Base-by-base conservation (phyloP, 2,329 filamentous ascomycete species). In the Neofusicoccum ribis region DNA sequence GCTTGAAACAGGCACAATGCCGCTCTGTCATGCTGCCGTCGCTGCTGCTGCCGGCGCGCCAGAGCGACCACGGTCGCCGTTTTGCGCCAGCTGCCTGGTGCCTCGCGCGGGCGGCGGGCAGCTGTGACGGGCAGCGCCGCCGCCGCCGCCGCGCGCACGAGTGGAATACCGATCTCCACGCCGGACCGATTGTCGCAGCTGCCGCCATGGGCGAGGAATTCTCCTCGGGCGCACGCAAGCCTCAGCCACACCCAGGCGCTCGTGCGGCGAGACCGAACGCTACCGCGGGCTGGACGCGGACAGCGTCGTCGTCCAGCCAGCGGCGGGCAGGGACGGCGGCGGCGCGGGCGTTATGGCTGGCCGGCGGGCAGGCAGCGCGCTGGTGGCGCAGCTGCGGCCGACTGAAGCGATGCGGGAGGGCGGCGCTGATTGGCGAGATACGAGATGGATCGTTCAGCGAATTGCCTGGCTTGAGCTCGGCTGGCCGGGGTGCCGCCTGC, bases 1-100 rank as follows among this genome's bases (percentile, higher is more conserved):
- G 54, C 54, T 59, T 59, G 54, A 59, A 59, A 59, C 54, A 59
- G 54, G 54, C 54, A 59, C 54, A 59, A 46, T 46, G 39, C 54
- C 54, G 54, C 54, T 43, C 54, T 27, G 54, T 46, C 54, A 59
- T 46, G 54, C 54, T 50, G 23, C 23, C 46, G 46, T 23, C 27
- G 23, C 9, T 7, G 47, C 46, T 49, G 17, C 52, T 41, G 52
- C 20, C 54, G 54, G 54, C 54, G 39, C 54, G 54, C 37, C 54
- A 41, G 54, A 34, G 39, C 17, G 39, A 44, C 39, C 54, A 59
- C 39, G 54, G 54, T 44, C 39, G 39, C 54, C 36, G 54, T 44
- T 59, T 43, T 59, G 39, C 54, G 54, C 54, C 54, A 39, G 36
- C 34, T 15, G 54, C 8, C 54, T 58, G 37, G 37, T 39, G 12